These are phyloP conservation scores for Immersiporthe knoxdaviesiana DNA, from an alignment of 2,329 filamentous ascomycete genomes.

Conservation along the genomic window DNA sequence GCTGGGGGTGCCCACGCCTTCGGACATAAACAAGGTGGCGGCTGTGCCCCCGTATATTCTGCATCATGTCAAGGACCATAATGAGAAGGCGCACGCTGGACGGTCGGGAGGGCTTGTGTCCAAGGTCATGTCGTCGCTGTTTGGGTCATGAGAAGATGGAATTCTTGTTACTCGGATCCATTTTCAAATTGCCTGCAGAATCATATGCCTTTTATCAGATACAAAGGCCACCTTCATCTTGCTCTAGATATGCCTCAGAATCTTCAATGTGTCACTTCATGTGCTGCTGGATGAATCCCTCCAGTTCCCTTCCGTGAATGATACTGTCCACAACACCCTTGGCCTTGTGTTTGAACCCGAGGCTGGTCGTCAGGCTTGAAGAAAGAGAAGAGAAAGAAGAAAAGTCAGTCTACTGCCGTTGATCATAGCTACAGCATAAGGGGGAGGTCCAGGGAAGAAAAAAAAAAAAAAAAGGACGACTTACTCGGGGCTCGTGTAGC, in stretches of 20 bases:
- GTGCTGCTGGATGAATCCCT: conserved; percentile 26
- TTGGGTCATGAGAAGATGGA: conserved; percentile 11
- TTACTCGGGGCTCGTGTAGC: conserved; percentile 29
- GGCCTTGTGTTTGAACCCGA: conserved; percentile 28
- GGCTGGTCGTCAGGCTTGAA: conserved; percentile 21
- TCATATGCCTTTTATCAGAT: too few species aligned
- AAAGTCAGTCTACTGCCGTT: neutral
- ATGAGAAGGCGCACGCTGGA: conserved; percentile 31
- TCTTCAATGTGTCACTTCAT: too few species aligned
- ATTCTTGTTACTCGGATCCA: neutral
- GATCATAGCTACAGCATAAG: too few species aligned
- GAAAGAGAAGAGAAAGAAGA: neutral
- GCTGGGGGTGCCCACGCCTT: conserved; percentile 66
- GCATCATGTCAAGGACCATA: conserved; percentile 45
- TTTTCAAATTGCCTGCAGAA: neutral
- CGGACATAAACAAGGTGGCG: conserved; percentile 60
- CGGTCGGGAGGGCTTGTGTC: conserved; percentile 12
- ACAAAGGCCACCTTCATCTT: too few species aligned
- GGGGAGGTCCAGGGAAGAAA: neutral
- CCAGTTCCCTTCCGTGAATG: conserved; percentile 26
- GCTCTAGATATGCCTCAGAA: too few species aligned
- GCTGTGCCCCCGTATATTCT: conserved; percentile 65
- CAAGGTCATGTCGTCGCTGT: conserved; percentile 21
- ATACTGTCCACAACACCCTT: conserved; percentile 30
- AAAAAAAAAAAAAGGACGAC: neutral